Conservation (phyloP, 2,329 filamentous ascomycete species). For the Diaporthe ampelina region DNA sequence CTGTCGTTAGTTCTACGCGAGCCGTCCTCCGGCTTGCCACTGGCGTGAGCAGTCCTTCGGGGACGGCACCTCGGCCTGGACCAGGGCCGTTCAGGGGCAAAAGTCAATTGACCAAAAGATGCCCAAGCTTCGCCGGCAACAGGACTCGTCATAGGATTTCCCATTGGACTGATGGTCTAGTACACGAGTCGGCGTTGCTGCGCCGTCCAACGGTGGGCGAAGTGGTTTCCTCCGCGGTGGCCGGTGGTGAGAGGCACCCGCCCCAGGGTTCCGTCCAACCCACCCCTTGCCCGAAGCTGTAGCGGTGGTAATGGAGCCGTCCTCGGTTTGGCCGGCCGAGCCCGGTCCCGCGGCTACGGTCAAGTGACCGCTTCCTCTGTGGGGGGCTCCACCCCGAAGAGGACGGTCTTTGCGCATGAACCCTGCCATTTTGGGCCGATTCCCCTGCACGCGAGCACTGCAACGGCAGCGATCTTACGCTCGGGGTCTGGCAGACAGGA, state of each 20-base stretch:
- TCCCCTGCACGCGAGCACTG: not conserved
- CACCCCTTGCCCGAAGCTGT: constrained; percentile 13
- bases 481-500: not conserved
- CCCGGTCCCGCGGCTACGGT: constrained; percentile 22
- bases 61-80: not conserved
- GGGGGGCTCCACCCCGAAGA: constrained; percentile 22
- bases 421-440: constrained; percentile 2
- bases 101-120: not conserved
- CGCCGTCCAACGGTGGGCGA: not conserved
- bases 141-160: not conserved
- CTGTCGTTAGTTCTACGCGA: not conserved
- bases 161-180: not conserved
- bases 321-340: constrained; percentile 27
- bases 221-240: not conserved
- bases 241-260: not conserved
- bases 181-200: not conserved
- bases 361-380: constrained; percentile 28
- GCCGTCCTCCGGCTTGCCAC: not conserved
- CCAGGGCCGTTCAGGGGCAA: constrained; percentile 4
- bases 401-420: constrained; percentile 18
- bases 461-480: not conserved
- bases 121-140: not conserved
- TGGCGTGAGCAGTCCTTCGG: not conserved
- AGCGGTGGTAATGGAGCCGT: constrained; percentile 10
- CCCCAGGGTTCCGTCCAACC: not conserved